Evolutionary conservation across 2,329 filamentous ascomycete species (phyloP).

Genomic region (Diaporthe australafricana): DNA sequence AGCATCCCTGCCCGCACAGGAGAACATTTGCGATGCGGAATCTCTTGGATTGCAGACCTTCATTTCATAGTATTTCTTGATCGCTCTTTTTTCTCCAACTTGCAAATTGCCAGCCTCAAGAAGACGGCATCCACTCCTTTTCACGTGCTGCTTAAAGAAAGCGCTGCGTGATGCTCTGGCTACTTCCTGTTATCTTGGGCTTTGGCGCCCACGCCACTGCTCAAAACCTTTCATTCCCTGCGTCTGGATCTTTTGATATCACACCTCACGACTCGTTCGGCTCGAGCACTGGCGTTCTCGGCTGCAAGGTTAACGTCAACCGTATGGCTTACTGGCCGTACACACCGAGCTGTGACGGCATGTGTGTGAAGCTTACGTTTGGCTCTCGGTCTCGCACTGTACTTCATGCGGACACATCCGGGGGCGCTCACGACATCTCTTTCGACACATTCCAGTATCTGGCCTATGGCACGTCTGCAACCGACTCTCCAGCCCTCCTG

Average conservation of each 20-base stretch:
- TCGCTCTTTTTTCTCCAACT: background rate
- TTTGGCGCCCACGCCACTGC: background rate
- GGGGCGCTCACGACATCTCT: conserved; percentile 68
- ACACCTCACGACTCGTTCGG: conserved; percentile 69
- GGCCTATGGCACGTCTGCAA: conserved; percentile 60
- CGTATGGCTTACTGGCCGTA: conserved; percentile 71
- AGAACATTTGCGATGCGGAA: background rate
- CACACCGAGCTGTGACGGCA: conserved; percentile 63
- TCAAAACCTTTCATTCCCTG: background rate
- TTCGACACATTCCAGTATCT: conserved; percentile 74
- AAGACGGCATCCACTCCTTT: conserved; percentile 15
- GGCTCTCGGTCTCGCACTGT: conserved; percentile 63
- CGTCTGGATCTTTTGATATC: conserved; percentile 46
- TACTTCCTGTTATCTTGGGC: background rate
- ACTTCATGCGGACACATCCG: conserved; percentile 67
- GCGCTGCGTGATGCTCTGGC: background rate
- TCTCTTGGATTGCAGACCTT: too few species aligned
- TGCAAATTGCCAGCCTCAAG: background rate
- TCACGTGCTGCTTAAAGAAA: background rate
- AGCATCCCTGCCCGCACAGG: too few species aligned
- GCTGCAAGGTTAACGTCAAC: conserved; percentile 71
- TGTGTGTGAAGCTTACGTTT: conserved; percentile 66
- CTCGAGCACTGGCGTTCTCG: conserved; percentile 67
- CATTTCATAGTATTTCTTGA: background rate
- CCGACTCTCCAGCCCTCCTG: conserved; percentile 39